phyloP scores from a whole-genome alignment of 805 yeast genomes.

The Metschnikowia borealis region DNA sequence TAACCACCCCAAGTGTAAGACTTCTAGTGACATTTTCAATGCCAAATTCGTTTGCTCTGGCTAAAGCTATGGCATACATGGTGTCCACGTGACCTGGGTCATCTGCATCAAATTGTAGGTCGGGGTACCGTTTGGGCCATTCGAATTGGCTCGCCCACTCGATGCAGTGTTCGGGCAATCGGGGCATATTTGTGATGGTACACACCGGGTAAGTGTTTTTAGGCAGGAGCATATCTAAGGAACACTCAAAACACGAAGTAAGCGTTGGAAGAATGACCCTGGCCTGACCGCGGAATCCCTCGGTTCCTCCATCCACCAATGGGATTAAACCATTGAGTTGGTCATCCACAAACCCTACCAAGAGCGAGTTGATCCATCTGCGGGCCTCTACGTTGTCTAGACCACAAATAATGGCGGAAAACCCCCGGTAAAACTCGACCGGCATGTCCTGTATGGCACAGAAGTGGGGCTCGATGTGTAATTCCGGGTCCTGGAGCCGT shows the following conservation, averaged over 20 bases:
- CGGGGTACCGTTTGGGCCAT: conserved; percentile 58
- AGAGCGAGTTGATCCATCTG: conserved; percentile 74
- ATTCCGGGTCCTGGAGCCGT: conserved; percentile 36
- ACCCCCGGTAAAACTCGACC: conserved; percentile 59
- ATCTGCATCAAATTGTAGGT: conserved; percentile 61
- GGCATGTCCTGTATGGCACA: conserved; percentile 59
- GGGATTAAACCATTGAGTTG: conserved; percentile 36
- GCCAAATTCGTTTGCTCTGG: conserved; percentile 59
- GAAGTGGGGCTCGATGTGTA: conserved; percentile 54
- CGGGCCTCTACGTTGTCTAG: conserved; percentile 87
- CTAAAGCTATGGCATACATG: conserved; percentile 51
- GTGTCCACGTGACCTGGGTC: conserved; percentile 58
- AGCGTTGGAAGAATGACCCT: conserved; percentile 82
- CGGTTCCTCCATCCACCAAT: conserved; percentile 91
- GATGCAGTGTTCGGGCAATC: conserved; percentile 90
- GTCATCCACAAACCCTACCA: conserved; percentile 58
- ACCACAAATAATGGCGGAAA: conserved; percentile 77
- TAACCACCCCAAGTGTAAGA: conserved; percentile 81
- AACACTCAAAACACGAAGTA: conserved; percentile 91
- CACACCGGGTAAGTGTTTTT: conserved; percentile 79
- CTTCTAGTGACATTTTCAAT: conserved; percentile 74
- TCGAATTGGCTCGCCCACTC: conserved; percentile 81
- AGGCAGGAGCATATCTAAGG: conserved; percentile 66
- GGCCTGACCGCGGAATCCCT: conserved; percentile 89
- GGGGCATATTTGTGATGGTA: conserved; percentile 91